Evolutionary conservation across 1,139 yeast genomes (phyloP).

Genomic region (Yamadazyma songkhlaensis): DNA sequence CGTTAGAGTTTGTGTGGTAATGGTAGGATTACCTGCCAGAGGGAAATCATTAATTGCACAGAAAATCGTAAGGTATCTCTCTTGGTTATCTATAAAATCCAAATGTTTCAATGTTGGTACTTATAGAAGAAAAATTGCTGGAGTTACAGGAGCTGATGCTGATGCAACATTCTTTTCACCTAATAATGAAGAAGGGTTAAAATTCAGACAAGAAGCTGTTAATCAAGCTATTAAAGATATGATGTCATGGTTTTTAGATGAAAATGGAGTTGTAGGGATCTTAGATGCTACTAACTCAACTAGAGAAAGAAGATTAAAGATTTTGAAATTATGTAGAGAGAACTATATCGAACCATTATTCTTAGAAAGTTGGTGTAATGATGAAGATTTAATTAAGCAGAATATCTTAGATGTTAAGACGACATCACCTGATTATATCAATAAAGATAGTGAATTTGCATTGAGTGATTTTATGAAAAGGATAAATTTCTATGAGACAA

Average conservation of each 20-base stretch:
- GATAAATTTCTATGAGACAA: conserved; percentile 68
- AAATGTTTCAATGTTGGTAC: conserved; percentile 88
- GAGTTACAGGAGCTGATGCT: conserved; percentile 23
- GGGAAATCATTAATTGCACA: conserved; percentile 82
- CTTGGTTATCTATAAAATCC: conserved; percentile 88
- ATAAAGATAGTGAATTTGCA: conserved; percentile 70
- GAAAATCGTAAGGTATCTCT: conserved; percentile 80
- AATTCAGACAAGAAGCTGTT: conserved; percentile 67
- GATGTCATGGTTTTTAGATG: conserved; percentile 82
- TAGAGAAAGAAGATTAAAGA: conserved; percentile 62
- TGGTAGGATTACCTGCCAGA: conserved; percentile 71
- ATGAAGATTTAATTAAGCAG: conserved; percentile 69
- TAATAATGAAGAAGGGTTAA: conserved; percentile 59
- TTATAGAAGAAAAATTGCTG: conserved; percentile 63
- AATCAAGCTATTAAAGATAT: conserved; percentile 74
- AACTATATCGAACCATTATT: conserved; percentile 84
- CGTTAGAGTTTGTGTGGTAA: conserved; percentile 69
- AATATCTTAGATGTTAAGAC: conserved; percentile 85
- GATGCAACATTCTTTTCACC: conserved; percentile 77
- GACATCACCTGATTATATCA: conserved; percentile 82
- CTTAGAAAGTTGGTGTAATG: conserved; percentile 89
- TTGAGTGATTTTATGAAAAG: conserved; percentile 68
- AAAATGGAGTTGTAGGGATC: conserved; percentile 85
- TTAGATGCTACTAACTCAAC: conserved; percentile 85
- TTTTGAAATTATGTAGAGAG: conserved; percentile 60